A percentile compares a stretch with the other conserved stretches of the same genome.
phyloP scores from a whole-genome alignment of 2,329 filamentous ascomycete species.

The Conoideocrella luteorostrata region DNA sequence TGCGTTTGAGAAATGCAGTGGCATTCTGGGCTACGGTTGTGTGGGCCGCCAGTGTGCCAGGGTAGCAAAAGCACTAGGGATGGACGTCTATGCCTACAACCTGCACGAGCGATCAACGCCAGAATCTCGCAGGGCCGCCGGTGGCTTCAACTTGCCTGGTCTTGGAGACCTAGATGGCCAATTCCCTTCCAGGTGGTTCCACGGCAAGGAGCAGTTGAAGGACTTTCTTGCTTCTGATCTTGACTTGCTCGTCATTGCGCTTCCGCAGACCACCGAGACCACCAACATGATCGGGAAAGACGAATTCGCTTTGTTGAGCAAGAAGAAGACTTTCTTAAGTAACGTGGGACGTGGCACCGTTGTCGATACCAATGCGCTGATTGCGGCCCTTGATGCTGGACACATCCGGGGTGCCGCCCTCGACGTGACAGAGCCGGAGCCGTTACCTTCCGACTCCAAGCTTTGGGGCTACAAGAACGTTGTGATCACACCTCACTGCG shows the following conservation, averaged over 20 bases:
- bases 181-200: no score
- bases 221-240: conserved; percentile 36
- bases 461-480: conserved; percentile 61
- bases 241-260: conserved; percentile 36
- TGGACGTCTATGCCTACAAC: no score
- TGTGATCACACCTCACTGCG: conserved; percentile 47
- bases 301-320: conserved; percentile 33
- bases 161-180: no score
- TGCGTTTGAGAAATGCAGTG: no score
- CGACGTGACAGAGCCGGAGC: conserved; percentile 69
- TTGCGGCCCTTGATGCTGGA: conserved; percentile 43
- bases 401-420: conserved; percentile 53
- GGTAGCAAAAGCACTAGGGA: no score
- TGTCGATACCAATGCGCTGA: conserved; percentile 42
- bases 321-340: conserved; percentile 48
- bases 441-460: conserved; percentile 55
- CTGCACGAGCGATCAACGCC: no score
- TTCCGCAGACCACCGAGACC: conserved; percentile 34
- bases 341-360: conserved; percentile 56
- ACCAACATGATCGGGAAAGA: conserved; percentile 34
- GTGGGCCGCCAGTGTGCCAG: no score
- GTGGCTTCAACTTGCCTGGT: no score
- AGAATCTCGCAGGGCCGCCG: no score
- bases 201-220: background rate
- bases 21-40: no score